Conservation (phyloP, 176 grass and related monocot genomes). For the Oryza punctata region DNA sequence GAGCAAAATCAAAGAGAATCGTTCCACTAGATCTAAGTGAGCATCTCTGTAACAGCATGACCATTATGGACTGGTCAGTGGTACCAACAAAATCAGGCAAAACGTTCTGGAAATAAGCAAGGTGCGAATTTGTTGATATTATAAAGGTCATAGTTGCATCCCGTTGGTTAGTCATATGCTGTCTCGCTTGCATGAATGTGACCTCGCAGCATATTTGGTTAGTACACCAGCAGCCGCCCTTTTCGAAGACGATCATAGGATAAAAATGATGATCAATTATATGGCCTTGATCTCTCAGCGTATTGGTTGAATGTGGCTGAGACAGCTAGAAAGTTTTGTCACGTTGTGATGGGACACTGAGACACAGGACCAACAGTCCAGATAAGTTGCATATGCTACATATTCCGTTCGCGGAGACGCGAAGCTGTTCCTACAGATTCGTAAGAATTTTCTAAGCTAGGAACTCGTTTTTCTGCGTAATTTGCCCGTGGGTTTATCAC, state of each 20-base stretch:
- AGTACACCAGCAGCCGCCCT: neutral
- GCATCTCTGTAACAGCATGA: neutral
- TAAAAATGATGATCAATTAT: neutral
- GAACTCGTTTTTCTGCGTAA: neutral
- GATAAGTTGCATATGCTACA: slow-evolving; percentile 9
- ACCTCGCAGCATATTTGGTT: neutral
- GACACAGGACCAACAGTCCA: neutral
- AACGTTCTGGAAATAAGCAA: neutral
- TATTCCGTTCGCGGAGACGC: neutral
- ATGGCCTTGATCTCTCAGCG: neutral
- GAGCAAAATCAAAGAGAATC: slow-evolving; percentile 8
- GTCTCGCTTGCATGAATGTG: neutral
- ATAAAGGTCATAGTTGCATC: neutral
- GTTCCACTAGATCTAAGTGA: neutral
- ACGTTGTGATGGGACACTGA: neutral
- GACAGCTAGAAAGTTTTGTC: neutral
- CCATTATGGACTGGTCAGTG: neutral
- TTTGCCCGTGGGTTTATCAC: neutral
- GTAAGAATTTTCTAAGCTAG: neutral
- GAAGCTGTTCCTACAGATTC: neutral
- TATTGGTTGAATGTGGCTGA: neutral
- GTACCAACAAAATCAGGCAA: neutral
- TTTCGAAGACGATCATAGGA: neutral
- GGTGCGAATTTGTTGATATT: neutral
- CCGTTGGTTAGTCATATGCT: neutral